Evolutionary conservation across 352 stramenopile species (phyloP).

Genomic region (Peronosclerospora sorghi): DNA sequence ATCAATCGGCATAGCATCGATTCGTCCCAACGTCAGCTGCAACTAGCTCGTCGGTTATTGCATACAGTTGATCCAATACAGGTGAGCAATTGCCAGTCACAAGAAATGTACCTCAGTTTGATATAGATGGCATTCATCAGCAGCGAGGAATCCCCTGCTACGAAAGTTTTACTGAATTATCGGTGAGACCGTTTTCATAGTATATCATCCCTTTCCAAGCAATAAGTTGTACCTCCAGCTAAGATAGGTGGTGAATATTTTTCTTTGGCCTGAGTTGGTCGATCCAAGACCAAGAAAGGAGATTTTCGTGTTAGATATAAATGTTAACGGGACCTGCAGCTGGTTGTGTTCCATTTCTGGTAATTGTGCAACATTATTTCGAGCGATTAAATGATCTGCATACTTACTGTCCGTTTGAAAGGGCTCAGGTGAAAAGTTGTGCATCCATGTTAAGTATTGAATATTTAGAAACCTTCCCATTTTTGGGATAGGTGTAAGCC

Average conservation of each 20-base stretch:
- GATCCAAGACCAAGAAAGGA: constrained; percentile 9
- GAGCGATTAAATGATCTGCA: constrained; percentile 1
- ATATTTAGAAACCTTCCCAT: no score
- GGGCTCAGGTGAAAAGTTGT: neutral
- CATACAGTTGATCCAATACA: neutral
- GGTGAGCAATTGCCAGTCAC: constrained; percentile 1
- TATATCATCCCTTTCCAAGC: constrained; percentile 4
- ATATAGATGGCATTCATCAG: constrained; percentile 6
- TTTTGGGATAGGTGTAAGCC: no score
- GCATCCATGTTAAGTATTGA: no score
- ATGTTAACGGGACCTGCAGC: neutral
- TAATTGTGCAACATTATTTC: neutral
- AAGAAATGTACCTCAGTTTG: constrained; percentile 1
- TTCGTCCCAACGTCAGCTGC: neutral
- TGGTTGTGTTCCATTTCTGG: neutral
- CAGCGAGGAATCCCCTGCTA: neutral
- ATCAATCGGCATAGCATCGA: no score
- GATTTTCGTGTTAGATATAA: constrained; percentile 5
- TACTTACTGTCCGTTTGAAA: neutral
- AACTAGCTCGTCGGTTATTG: neutral
- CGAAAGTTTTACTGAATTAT: neutral
- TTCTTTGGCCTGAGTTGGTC: neutral
- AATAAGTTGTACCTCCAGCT: constrained; percentile 2
- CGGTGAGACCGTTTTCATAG: neutral
- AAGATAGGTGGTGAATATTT: neutral